phyloP scores from a whole-genome alignment of 2,329 filamentous ascomycete genomes.

The Fusarium oxysporum region DNA sequence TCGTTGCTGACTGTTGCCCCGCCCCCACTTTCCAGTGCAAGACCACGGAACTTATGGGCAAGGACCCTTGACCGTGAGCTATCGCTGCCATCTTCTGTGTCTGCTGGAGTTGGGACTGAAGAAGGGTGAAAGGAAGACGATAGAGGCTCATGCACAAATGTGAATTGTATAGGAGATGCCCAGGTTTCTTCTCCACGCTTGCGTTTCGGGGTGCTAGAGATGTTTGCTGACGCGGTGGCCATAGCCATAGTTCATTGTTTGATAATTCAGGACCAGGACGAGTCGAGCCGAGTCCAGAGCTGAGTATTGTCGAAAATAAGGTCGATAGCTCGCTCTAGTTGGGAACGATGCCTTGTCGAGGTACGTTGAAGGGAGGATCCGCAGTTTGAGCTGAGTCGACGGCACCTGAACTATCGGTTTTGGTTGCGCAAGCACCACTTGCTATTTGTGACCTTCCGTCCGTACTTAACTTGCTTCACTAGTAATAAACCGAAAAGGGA shows the following conservation, averaged over 20 bases:
- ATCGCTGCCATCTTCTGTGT: slow-evolving; percentile 59
- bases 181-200: slow-evolving; percentile 56
- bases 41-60: slow-evolving; percentile 63
- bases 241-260: slow-evolving; percentile 42
- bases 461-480: neutral
- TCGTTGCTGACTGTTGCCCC: slow-evolving; percentile 52
- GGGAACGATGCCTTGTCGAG: neutral
- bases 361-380: slow-evolving; percentile 5
- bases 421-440: slow-evolving; percentile 30
- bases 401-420: slow-evolving; percentile 11
- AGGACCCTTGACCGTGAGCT: slow-evolving; percentile 64
- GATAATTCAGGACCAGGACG: neutral
- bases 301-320: neutral
- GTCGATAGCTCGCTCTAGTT: slow-evolving; percentile 7
- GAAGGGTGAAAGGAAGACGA: slow-evolving; percentile 42
- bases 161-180: slow-evolving; percentile 56
- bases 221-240: slow-evolving; percentile 40
- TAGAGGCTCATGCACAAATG: slow-evolving; percentile 60
- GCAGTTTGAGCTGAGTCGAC: slow-evolving; percentile 2
- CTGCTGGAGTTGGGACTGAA: slow-evolving; percentile 32
- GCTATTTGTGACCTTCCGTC: slow-evolving; percentile 20
- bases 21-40: slow-evolving; percentile 61
- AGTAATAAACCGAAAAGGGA: slow-evolving; percentile 19
- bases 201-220: slow-evolving; percentile 59
- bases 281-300: neutral